Base-by-base conservation (phyloP, 2,329 filamentous ascomycete genomes). In the Elsinoe ampelina region DNA sequence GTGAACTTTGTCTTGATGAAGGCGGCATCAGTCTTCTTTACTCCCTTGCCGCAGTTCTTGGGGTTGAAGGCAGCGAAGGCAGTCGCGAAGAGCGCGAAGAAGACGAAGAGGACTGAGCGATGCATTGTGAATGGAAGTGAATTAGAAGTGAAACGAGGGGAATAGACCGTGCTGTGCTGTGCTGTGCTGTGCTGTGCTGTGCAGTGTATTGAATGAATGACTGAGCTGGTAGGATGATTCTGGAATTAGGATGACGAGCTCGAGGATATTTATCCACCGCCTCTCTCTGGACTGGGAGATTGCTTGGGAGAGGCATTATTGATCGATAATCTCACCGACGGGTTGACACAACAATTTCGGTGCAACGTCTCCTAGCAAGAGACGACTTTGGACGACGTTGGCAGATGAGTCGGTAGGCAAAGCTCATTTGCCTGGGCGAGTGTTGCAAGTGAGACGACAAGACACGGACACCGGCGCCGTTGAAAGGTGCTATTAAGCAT, bases 271-370 rank as follows among this genome's bases (percentile, higher is more conserved):
- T 50, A 50, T 50, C 26, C 12, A 50, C n/a, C 2, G 6, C 5
- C 7, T 30, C 13, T 20, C 26, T 50, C 45, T 15, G 8, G 6
- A 13, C 17, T 17, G 15, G 30, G 30, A 34, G 26, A 50, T 50
- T 34, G 13, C 45, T 50, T 35, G 26, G 26, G 26, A 26, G 17
- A 13, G 26, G 45, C 32, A 50, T 50, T 50, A 50, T 50, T 50
- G 45, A 50, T 50, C 45, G 45, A 50, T 35, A 50, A 50, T 50
- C 45, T 50, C 30, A 50, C 26, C 45, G 45, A 50, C 45, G 45
- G 45, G 32, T 50, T 50, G 45, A 35, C 45, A 34, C 26, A 13
- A 34, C 45, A 50, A 50, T 50, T 35, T 50, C 30, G 26, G 26
- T 34, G 32, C 45, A 50, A 50, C 45, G 45, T 50, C 26, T 7